phyloP scores from a whole-genome alignment of 208 protist genomes.

The Leishmania major region DNA sequence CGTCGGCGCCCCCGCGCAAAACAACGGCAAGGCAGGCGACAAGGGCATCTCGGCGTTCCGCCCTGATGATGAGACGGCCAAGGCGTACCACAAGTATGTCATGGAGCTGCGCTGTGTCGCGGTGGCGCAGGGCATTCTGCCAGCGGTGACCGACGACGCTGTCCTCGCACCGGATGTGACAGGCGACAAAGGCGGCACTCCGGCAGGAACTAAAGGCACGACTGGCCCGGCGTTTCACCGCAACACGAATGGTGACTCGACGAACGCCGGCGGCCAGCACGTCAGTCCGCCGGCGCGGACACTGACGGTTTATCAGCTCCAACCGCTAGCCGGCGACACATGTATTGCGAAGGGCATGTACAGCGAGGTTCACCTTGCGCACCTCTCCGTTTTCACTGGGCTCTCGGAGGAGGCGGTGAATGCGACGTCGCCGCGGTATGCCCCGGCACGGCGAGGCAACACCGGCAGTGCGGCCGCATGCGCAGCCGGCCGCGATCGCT shows the following conservation, averaged over 20 bases:
- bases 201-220: background rate
- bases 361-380: constrained; percentile 53
- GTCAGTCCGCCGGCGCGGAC: constrained; percentile 5
- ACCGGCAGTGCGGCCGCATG: background rate
- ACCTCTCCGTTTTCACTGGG: constrained; percentile 50
- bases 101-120: constrained; percentile 29
- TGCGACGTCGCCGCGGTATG: constrained; percentile 15
- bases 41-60: constrained; percentile 29
- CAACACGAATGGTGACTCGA: background rate
- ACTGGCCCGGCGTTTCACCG: background rate
- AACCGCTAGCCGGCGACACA: constrained; percentile 25
- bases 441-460: background rate
- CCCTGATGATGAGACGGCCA: constrained; percentile 31
- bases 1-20: background rate
- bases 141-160: constrained; percentile 12
- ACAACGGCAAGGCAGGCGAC: constrained; percentile 10
- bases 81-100: constrained; percentile 30
- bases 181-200: background rate
- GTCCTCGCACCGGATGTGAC: background rate
- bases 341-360: constrained; percentile 56
- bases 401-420: constrained; percentile 7
- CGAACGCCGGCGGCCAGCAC: background rate
- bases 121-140: constrained; percentile 31
- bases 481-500: background rate
- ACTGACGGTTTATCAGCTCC: constrained; percentile 38